A percentile compares a stretch with the other conserved stretches of the same genome.
Conservation (phyloP, 1,139 yeast genomes). For the Pichia sp. region DNA sequence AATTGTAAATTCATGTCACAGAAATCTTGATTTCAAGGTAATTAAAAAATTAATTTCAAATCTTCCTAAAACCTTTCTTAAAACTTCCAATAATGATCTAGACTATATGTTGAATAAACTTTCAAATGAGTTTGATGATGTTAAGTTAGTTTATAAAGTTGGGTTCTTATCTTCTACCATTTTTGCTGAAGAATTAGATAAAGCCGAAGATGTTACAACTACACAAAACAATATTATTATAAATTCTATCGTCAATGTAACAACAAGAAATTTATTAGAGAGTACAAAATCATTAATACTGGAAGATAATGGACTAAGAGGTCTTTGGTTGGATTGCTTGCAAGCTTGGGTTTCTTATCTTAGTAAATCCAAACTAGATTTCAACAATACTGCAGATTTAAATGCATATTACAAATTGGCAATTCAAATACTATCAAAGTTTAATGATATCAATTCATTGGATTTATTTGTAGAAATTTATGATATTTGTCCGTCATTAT, state of each 20-base stretch:
- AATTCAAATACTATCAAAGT: slow-evolving; percentile 20
- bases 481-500: slow-evolving; percentile 41
- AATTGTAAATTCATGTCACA: slow-evolving; percentile 15
- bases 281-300: slow-evolving; percentile 30
- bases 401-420: slow-evolving; percentile 28
- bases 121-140: background rate
- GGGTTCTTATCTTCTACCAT: slow-evolving; percentile 9
- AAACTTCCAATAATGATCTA: slow-evolving; percentile 35
- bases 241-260: slow-evolving; percentile 11
- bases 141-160: background rate
- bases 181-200: slow-evolving; percentile 13
- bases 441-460: slow-evolving; percentile 27
- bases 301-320: slow-evolving; percentile 19
- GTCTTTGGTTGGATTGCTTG: slow-evolving; percentile 30
- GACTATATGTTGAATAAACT: slow-evolving; percentile 1
- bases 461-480: slow-evolving; percentile 39
- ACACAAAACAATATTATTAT: slow-evolving; percentile 8
- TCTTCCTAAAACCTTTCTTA: slow-evolving; percentile 44
- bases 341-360: slow-evolving; percentile 38
- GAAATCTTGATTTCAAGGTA: slow-evolving; percentile 27
- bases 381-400: slow-evolving; percentile 35
- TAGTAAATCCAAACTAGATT: slow-evolving; percentile 35
- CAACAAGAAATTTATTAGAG: slow-evolving; percentile 29
- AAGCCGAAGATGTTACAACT: slow-evolving; percentile 17
- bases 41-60: slow-evolving; percentile 47